A percentile compares a stretch with the other conserved stretches of the same genome.
Conservation (phyloP, 2,329 filamentous ascomycete species). For the Macrophomina phaseolina region DNA sequence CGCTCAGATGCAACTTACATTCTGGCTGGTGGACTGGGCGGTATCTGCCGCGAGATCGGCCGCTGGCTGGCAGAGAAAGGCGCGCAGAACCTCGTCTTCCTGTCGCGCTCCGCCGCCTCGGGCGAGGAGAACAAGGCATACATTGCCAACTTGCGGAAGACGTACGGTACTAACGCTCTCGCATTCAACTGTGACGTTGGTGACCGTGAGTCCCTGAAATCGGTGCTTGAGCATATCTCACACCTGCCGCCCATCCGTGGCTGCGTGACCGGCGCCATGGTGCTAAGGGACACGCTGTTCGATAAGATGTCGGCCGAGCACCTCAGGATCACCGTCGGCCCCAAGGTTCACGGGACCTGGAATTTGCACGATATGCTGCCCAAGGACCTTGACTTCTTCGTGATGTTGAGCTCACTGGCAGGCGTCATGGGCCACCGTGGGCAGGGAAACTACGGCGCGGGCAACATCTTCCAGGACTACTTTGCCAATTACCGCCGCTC, state of each 20-base stretch:
- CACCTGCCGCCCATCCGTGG: conserved; percentile 35
- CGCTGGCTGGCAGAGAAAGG: conserved; percentile 36
- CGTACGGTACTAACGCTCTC: conserved; percentile 13
- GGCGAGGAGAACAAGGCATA: conserved; percentile 1
- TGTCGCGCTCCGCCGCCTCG: conserved; percentile 28
- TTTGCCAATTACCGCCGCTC: conserved; percentile 31
- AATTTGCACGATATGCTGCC: conserved; percentile 34
- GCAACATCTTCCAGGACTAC: conserved; percentile 34
- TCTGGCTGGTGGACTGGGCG: conserved; percentile 38
- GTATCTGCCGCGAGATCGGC: conserved; percentile 37
- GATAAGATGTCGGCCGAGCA: conserved; percentile 28
- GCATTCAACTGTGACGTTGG: conserved; percentile 11
- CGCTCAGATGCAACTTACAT: conserved; percentile 36
- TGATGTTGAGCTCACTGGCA: conserved; percentile 17
- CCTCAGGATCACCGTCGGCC: conserved; percentile 27
- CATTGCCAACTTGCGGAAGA: conserved; percentile 9
- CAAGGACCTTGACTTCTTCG: conserved; percentile 26
- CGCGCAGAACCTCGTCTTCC: conserved; percentile 35
- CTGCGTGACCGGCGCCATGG: conserved; percentile 39
- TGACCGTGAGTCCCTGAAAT: neutral
- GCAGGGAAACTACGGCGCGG: conserved; percentile 29
- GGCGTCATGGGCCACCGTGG: conserved; percentile 24
- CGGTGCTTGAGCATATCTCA: conserved; percentile 16
- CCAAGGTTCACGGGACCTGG: conserved; percentile 39
- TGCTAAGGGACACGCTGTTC: conserved; percentile 29